Evolutionary conservation across 2,329 filamentous ascomycete species (phyloP), one percentile per base, ranked within the genome.

Genomic region (Talaromyces amestolkiae): DNA sequence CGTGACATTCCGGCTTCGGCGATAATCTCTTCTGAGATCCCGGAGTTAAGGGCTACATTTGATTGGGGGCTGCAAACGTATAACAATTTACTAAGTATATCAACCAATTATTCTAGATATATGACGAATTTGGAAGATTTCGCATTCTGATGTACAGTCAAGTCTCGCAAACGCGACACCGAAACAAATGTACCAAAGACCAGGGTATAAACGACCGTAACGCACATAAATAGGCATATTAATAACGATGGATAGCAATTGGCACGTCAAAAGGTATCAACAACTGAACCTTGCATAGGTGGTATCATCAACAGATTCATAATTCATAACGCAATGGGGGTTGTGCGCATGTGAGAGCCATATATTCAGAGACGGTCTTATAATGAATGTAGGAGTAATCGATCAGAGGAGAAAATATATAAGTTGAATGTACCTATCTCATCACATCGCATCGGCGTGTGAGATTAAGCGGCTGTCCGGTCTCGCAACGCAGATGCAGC

Each of bases 401-500:
- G 49, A 24, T 24, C 53, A 39, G 5, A 37, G 10, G n/a, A 6
- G 31, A 22, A 22, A 22, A 19, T 22, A 37, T 56, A 13, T 19
- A 15, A n/a, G 53, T 11, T 17, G 8, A 56, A 15, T 56, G 17
- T n/a, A 33, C 10, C n/a, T n/a, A 53, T 11, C 24, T 31, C 15
- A 33, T 53, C 27, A 8, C 17, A 33, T 53, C 49, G 11, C 22
- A 53, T 33, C 9, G 9, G 13, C 10, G 35, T 37, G 6, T 56
- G 19, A n/a, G 6, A 31, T 59, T 41, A 39, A 33, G 35, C 64
- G 17, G 49, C 31, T 19, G 49, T 53, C 19, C 65, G 49, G 31
- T 67, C 39, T 24, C 65, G 65, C 37, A 67, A 37, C 37, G 43
- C 61, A 49, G 62, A 61, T 49, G 65, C 65, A 9, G 54, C 62